Percentiles rank a stretch among this genome's conserved stretches.
These are phyloP conservation scores for Colletotrichum cereale DNA, from an alignment of 2,329 filamentous ascomycete species.

Conservation along the genomic window DNA sequence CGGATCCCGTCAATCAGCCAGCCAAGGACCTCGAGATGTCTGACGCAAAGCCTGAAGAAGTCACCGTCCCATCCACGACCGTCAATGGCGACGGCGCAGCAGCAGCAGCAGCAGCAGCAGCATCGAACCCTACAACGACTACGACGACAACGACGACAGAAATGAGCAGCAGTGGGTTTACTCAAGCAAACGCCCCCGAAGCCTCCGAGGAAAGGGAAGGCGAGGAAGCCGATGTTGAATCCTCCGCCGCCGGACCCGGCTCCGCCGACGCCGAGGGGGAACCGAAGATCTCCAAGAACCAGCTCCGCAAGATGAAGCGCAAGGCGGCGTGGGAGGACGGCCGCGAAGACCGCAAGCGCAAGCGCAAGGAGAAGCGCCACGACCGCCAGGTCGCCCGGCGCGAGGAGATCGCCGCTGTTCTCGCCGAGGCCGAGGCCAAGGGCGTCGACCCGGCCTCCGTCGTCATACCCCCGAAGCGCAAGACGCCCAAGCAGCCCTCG, in stretches of 20 bases:
- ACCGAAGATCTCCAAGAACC: constrained; percentile 80
- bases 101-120: not conserved
- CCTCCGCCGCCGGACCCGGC: not conserved
- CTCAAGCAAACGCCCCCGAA: constrained; percentile 13
- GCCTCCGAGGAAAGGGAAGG: constrained; percentile 7
- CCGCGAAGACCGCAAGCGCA: constrained; percentile 68
- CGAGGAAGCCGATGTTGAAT: not conserved
- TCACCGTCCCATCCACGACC: not conserved
- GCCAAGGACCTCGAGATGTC: constrained; percentile 18
- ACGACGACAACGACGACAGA: not conserved
- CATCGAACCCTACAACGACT: not conserved
- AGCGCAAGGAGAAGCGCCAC: constrained; percentile 67
- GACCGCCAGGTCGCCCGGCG: constrained; percentile 62
- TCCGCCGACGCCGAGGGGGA: constrained; percentile 8
- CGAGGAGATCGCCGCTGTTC: constrained; percentile 61
- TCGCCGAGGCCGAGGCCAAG: constrained; percentile 57
- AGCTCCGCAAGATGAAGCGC: constrained; percentile 82
- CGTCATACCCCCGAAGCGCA: constrained; percentile 43
- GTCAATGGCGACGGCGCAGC: constrained; percentile 24
- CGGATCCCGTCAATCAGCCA: constrained; percentile 17
- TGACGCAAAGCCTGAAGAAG: not conserved
- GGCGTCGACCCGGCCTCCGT: constrained; percentile 56
- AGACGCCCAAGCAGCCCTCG: constrained; percentile 49
- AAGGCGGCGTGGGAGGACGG: constrained; percentile 82
- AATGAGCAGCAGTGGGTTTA: not conserved